Base-by-base conservation (phyloP, 176 grass and related monocot species). In the Triticum urartu region DNA sequence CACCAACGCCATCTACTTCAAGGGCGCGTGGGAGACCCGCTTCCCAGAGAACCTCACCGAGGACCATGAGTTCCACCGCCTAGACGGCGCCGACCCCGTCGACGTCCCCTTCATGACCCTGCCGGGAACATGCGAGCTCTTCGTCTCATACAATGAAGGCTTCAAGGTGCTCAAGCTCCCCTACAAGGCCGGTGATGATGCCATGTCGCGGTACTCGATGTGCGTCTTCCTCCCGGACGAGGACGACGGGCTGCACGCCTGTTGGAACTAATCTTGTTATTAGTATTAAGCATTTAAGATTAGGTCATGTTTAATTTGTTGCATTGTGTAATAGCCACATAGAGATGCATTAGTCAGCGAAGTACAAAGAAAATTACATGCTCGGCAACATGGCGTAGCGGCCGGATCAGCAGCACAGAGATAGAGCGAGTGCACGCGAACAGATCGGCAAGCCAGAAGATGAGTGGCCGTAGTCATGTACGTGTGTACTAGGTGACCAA, bases 1-100 rank as follows among this genome's bases (percentile, higher is more conserved):
- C 21, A 39, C 58, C 34, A 90, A 78, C 65, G 88, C 83, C n/a
- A 50, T 90, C 63, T 90, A 90, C 50, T 90, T 90, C 64, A 90
- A 90, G 48, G 83, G 78, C 64, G 22, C 1, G n/a, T 90, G 88
- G 88, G 18, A 26, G 39, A 26, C 17, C 9, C 43, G 33, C 3
- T 90, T 90, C 21, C 45, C 69, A 20, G 35, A 18, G 52, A 0
- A 1, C 2, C 69, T 14, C 10, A 72, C 28, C 21, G 11, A 72
- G 36, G 5, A 72, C 10, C 36, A n/a, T 38, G 5, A 42, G 69
- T 72, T 72, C 38, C 11, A 72, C 78, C 35, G 68, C 14, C 69
- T 72, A 2, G 69, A 42, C 7, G 54, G 3, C 10, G 33, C 26
- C 30, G 47, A 11, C 63, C 58, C 64, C 40, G 45, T 90, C 3